A percentile compares a stretch with the other conserved stretches of the same genome.
phyloP scores from a whole-genome alignment of 2,329 filamentous ascomycete genomes.

The Myriosclerotinia curreyana region DNA sequence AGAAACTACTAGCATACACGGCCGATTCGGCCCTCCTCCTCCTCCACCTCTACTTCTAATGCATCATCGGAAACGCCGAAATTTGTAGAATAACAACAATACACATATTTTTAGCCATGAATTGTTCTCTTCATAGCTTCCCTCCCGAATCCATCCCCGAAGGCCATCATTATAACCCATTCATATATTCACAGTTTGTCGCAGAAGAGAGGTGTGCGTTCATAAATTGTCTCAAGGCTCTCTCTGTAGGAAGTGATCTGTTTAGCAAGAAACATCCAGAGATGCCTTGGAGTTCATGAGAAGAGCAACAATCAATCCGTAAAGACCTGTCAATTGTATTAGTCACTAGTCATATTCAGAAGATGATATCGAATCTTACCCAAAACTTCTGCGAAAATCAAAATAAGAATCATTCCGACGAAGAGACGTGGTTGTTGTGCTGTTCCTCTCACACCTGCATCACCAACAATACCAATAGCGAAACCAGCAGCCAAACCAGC shows the following conservation, averaged over 20 bases:
- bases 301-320: conserved; percentile 96
- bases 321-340: conserved; percentile 67
- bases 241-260: conserved; percentile 27
- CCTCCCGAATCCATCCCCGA: conserved; percentile 27
- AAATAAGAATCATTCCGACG: conserved; percentile 78
- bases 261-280: conserved; percentile 61
- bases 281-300: conserved; percentile 97
- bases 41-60: conserved; percentile 38
- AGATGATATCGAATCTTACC: conserved; percentile 50
- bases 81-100: conserved; percentile 34
- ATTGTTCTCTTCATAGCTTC: conserved; percentile 27
- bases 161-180: conserved; percentile 33
- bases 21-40: conserved; percentile 33
- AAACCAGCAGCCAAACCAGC: conserved; percentile 82
- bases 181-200: conserved; percentile 35
- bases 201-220: conserved; percentile 32
- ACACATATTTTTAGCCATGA: conserved; percentile 37
- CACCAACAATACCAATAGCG: conserved; percentile 83
- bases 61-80: conserved; percentile 39
- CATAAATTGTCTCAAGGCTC: conserved; percentile 34
- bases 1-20: conserved; percentile 40
- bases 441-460: conserved; percentile 83
- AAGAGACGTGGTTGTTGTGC: conserved; percentile 67
- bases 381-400: conserved; percentile 83
- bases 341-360: conserved; percentile 30